Percentiles rank a stretch among this genome's conserved stretches.
phyloP scores from a whole-genome alignment of 192 early-diverging fungal species.

The Coemansia sp. region DNA sequence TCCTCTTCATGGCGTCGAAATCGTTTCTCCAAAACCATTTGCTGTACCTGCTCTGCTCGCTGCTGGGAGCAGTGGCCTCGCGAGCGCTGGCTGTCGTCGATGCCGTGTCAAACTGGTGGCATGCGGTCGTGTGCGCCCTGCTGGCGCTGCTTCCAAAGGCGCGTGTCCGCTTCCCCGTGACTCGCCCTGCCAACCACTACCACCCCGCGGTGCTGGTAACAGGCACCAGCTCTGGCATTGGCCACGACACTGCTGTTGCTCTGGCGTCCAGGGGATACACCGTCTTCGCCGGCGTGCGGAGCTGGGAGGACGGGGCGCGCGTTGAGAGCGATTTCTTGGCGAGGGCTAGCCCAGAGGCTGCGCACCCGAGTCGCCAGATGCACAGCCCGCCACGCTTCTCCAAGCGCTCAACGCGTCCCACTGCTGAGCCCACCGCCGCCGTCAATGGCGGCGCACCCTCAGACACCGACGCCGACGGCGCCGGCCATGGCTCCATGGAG shows the following conservation, averaged over 20 bases:
- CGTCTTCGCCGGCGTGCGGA: conserved; percentile 56
- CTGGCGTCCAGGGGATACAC: conserved; percentile 52
- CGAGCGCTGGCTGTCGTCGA: conserved; percentile 35
- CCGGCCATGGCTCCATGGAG: not conserved
- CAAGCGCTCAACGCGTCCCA: not conserved
- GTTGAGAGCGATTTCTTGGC: conserved; percentile 44
- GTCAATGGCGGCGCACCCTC: not conserved
- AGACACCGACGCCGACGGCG: not conserved
- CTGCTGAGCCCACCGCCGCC: not conserved
- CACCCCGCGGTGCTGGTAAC: conserved; percentile 55
- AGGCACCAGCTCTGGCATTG: conserved; percentile 55
- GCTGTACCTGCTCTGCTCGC: conserved; percentile 45
- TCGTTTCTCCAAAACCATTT: conserved; percentile 53
- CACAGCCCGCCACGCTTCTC: not conserved
- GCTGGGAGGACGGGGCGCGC: conserved; percentile 50
- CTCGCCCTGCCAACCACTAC: conserved; percentile 20
- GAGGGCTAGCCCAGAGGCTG: conserved; percentile 11
- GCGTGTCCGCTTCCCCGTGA: conserved; percentile 30
- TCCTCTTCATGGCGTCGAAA: not conserved
- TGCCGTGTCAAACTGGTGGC: conserved; percentile 50
- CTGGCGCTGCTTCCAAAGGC: conserved; percentile 53
- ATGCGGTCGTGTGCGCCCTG: conserved; percentile 28
- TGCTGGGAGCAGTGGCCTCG: conserved; percentile 36
- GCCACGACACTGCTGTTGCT: conserved; percentile 52
- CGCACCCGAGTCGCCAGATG: not conserved